These are phyloP conservation scores for Peronosclerospora sorghi DNA, from an alignment of 352 stramenopile genomes.

Conservation along the genomic window DNA sequence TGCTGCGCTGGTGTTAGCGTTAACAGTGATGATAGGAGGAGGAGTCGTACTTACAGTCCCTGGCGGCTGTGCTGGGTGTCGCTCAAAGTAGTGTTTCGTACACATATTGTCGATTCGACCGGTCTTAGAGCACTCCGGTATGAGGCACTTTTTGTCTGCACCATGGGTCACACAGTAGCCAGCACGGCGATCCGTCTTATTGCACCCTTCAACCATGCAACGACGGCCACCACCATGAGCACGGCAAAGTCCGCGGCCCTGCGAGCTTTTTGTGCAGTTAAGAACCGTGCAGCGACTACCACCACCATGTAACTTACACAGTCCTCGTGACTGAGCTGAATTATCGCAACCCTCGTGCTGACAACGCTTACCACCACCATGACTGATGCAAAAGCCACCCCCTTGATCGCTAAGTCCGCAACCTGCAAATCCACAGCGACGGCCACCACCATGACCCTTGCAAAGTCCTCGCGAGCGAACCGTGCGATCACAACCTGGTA, in stretches of 20 bases:
- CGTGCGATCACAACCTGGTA: conserved; percentile 57
- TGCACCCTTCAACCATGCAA: conserved; percentile 78
- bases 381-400: conserved; percentile 72
- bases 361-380: conserved; percentile 76
- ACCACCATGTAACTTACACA: conserved; percentile 76
- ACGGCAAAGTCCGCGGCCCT: conserved; percentile 71
- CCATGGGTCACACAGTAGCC: conserved; percentile 76
- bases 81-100: conserved; percentile 80
- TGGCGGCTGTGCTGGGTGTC: conserved; percentile 40
- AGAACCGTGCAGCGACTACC: conserved; percentile 66
- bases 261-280: conserved; percentile 81
- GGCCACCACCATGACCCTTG: conserved; percentile 67
- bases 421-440: conserved; percentile 52
- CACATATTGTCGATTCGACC: conserved; percentile 75
- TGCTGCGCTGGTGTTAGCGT: conserved; percentile 23
- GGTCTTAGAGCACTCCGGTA: conserved; percentile 74
- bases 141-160: conserved; percentile 71
- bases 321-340: conserved; percentile 64
- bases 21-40: conserved; percentile 25
- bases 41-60: conserved; percentile 24
- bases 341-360: conserved; percentile 67
- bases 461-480: conserved; percentile 71
- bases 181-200: conserved; percentile 70
- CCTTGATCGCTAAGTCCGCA: conserved; percentile 71
- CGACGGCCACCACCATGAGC: conserved; percentile 72